Conservation (phyloP, 176 grass and related monocot genomes). For the Aegilops umbellulata region DNA sequence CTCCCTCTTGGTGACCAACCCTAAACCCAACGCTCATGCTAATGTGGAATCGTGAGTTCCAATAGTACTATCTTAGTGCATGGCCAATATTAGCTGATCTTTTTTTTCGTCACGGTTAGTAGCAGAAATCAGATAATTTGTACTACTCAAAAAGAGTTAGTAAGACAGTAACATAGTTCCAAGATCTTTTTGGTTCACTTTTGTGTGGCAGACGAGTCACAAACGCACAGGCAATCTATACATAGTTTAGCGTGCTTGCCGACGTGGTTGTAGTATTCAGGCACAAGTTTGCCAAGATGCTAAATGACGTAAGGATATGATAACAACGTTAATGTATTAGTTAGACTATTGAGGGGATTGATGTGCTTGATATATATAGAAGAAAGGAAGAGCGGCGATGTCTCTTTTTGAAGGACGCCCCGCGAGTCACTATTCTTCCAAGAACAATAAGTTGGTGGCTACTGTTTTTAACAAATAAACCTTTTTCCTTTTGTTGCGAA, state of each 20-base stretch:
- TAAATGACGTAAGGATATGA: background rate
- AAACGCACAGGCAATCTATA: background rate
- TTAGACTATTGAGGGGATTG: background rate
- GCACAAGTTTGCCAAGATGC: background rate
- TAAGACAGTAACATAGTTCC: background rate
- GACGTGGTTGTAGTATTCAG: slow-evolving; percentile 8
- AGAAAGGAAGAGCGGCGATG: background rate
- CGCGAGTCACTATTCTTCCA: background rate
- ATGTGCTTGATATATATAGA: background rate
- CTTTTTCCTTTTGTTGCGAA: too few species aligned
- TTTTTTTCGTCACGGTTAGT: background rate
- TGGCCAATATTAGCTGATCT: background rate
- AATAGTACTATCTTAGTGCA: background rate
- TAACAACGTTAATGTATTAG: background rate
- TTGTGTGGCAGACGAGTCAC: too few species aligned
- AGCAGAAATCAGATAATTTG: background rate
- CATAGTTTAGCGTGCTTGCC: background rate
- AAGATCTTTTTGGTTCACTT: background rate
- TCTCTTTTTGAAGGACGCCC: slow-evolving; percentile 11
- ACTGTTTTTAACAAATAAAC: background rate
- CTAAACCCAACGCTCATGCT: background rate
- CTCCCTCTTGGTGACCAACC: slow-evolving; percentile 29
- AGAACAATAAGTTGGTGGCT: slow-evolving; percentile 2
- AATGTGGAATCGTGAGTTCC: background rate
- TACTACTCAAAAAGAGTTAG: background rate